Evolutionary conservation across 225 moss, liverwort and hornwort genomes (phyloP), one percentile per base, ranked within the genome.

Genomic region (Pseudoscleropodium purum): DNA sequence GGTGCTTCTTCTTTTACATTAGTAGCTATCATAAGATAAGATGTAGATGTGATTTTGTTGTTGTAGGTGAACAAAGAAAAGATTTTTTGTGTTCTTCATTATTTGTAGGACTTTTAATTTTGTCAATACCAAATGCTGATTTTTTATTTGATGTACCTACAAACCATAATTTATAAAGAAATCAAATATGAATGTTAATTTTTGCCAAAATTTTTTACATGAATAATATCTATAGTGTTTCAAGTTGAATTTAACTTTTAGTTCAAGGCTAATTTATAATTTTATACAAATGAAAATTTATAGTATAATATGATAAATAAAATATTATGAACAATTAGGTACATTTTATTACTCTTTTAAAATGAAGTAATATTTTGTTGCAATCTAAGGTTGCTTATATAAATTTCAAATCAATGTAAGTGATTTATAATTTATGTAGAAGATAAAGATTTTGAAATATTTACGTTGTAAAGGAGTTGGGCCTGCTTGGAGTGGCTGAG

Each of bases 401-500:
- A 23, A 37, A 57, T 29, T 89, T 84, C 15, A 17, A 72, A 1
- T 26, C 7, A 57, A 11, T 37, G 0, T 33, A 37, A 54, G 1
- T 10, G 4, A 56, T 57, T 79, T 16, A 79, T 1, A 25, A 10
- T 26, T 25, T 79, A 27, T n/a, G 27, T 27, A 24, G 16, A 59
- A 7, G 60, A 33, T 43, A 24, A 79, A 41, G 12, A 81, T 75
- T 60, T 33, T 1, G 2, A 87, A 19, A 27, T 5, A 81, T 62
- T 88, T 91, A 93, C 91, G 36, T 69, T 49, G 49, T 83, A 61
- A 36, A 61, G 89, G 91, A 56, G 7, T 75, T 45, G 91, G 91
- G 73, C 93, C 89, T 43, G 54, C 83, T 61, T 92, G 86, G 39
- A 93, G 84, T 30, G 91, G 86, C 62, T 41, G 87, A 27, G 89